Evolutionary conservation across 2,329 filamentous ascomycete genomes (phyloP), one percentile per base, ranked within the genome.

Genomic region (Cytospora schulzeri): DNA sequence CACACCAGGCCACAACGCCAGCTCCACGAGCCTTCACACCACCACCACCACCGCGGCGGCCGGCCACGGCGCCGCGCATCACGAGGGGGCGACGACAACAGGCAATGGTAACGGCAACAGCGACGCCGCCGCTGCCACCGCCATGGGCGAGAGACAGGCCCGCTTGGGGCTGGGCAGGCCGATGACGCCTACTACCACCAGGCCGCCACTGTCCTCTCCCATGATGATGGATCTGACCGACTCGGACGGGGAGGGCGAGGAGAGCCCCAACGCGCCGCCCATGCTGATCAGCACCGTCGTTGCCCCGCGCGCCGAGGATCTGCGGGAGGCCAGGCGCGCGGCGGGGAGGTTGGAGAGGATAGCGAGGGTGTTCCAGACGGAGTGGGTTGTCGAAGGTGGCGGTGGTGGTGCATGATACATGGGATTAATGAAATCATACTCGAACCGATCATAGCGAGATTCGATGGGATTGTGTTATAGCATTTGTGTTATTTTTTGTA

Each of bases 211-310:
- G 2, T 45, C 45, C 12, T 58, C 55, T 6, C 33, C 45, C 12
- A 56, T 17, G 1, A 4, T 60, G 38, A 5, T 60, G 38, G 59
- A 55, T 2, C 51, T 48, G 26, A 17, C 17, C 17, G 53, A n/a
- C 14, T 31, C 8, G 9, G 35, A 29, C 0, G 48, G 7, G 1
- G 68, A 66, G 22, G 69, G 66, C 22, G 69, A 67, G 52, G 69
- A 68, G n/a, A 62, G 58, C 24, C 60, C 59, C 57, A 64, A 78
- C 67, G 72, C 73, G 6, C 78, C 83, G 29, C 85, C 85, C 14
- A 75, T 85, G 72, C 78, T 88, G 15, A 76, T 88, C 31, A 79
- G 80, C 24, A 74, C 86, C 12, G 83, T 88, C 0, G 80, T 87
- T 4, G 84, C 84, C 1, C 76, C 77, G 6, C 76, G 76, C 3